These are phyloP conservation scores for Nannizzia gypsea DNA, from an alignment of 2,329 filamentous ascomycete genomes.

Conservation along the genomic window DNA sequence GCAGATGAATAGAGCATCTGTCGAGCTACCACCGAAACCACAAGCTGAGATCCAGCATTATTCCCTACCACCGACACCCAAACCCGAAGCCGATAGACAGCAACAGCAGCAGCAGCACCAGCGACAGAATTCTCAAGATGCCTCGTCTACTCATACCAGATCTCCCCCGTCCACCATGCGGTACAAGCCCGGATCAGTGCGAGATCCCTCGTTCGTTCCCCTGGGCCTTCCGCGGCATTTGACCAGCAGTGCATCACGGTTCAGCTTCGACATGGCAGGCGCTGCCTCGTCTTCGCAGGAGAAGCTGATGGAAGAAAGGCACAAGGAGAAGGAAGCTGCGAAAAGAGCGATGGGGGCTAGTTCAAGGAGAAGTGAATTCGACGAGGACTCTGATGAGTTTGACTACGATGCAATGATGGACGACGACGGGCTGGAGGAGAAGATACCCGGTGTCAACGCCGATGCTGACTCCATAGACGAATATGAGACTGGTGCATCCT, in stretches of 20 bases:
- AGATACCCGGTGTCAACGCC: constrained; percentile 38
- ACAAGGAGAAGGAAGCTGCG: constrained; percentile 43
- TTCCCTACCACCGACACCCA: not conserved
- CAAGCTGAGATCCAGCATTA: not conserved
- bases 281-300: constrained; percentile 49
- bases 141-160: not conserved
- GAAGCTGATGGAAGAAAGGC: constrained; percentile 51
- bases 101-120: not conserved
- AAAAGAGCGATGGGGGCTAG: constrained; percentile 24
- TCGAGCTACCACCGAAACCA: not conserved
- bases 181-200: constrained; percentile 7
- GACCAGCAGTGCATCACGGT: constrained; percentile 49
- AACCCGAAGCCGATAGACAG: not conserved
- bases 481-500: constrained; percentile 7
- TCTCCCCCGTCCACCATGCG: constrained; percentile 1
- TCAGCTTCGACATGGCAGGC: constrained; percentile 53
- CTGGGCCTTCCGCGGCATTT: constrained; percentile 35
- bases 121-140: not conserved
- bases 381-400: constrained; percentile 27
- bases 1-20: not conserved
- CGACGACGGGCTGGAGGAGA: constrained; percentile 36
- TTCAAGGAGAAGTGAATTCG: constrained; percentile 28
- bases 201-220: constrained; percentile 17
- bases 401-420: constrained; percentile 35
- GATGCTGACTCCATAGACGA: constrained; percentile 34